Conservation (phyloP, 148 eudicot species). For the Mesembryanthemum crystallinum region DNA sequence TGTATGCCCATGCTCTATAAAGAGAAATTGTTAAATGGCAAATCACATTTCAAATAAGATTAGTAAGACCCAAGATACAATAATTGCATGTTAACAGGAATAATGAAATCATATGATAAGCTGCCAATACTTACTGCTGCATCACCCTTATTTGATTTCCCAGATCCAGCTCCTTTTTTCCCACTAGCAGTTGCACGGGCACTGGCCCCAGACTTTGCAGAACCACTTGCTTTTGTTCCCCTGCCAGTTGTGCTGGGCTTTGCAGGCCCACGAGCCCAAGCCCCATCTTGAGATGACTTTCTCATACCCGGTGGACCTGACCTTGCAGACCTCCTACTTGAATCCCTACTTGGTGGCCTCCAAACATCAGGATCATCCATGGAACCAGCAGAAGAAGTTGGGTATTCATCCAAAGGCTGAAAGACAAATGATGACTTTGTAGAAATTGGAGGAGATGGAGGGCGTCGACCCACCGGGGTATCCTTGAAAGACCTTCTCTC, state of each 20-base stretch:
- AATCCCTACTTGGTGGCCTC: slow-evolving; percentile 96
- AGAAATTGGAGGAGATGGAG: slow-evolving; percentile 89
- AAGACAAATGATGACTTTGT: slow-evolving; percentile 88
- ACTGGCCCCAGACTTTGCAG: slow-evolving; percentile 63
- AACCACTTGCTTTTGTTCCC: slow-evolving; percentile 64
- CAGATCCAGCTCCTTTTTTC: slow-evolving; percentile 65
- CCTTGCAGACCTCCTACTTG: slow-evolving; percentile 70
- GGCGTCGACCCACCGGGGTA: slow-evolving; percentile 76
- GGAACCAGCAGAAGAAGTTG: slow-evolving; percentile 72
- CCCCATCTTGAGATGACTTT: slow-evolving; percentile 85
- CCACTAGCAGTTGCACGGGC: slow-evolving; percentile 71
- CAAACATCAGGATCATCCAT: slow-evolving; percentile 99
- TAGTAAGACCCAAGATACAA: background rate
- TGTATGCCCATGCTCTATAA: background rate
- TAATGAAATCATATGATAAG: background rate
- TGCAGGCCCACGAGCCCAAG: slow-evolving; percentile 83
- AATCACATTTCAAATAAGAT: background rate
- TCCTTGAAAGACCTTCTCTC: slow-evolving; percentile 92
- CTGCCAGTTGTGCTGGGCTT: slow-evolving; percentile 67
- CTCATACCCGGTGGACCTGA: slow-evolving; percentile 64
- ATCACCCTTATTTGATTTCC: slow-evolving; percentile 73
- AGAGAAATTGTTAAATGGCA: background rate
- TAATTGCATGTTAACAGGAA: slow-evolving; percentile 13
- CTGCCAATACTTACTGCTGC: slow-evolving; percentile 47
- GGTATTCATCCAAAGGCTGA: slow-evolving; percentile 93